These are phyloP conservation scores for Aspergillus heteromorphus DNA, from an alignment of 495 filamentous ascomycete species.

Conservation along the genomic window DNA sequence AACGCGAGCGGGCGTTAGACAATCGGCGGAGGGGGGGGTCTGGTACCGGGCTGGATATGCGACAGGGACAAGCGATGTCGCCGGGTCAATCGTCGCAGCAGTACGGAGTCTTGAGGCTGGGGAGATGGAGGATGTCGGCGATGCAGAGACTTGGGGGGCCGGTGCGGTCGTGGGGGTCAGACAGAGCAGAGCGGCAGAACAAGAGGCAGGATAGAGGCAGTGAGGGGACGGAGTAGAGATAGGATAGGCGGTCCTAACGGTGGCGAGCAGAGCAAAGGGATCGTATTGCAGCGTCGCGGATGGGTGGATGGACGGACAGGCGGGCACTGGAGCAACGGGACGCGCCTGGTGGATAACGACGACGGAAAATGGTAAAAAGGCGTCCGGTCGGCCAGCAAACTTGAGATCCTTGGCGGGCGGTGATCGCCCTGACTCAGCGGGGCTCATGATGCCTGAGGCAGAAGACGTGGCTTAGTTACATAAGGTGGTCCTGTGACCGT, in stretches of 20 bases:
- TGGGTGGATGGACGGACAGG: background rate
- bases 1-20: slow-evolving; percentile 2
- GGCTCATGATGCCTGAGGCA: no score
- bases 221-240: background rate
- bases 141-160: no score
- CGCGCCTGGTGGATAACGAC: background rate
- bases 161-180: no score
- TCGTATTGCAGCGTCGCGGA: background rate
- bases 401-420: slow-evolving; percentile 14
- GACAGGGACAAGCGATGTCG: background rate
- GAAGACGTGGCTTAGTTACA: no score
- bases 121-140: no score
- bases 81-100: background rate
- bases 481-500: no score
- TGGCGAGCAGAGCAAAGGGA: background rate
- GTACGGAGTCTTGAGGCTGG: no score
- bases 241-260: background rate
- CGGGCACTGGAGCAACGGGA: background rate
- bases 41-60: background rate
- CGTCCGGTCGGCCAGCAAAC: slow-evolving; percentile 4
- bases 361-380: no score
- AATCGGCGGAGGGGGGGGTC: background rate
- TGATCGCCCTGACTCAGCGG: no score
- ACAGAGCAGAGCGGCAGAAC: no score
- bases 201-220: no score